These are phyloP conservation scores for Aspergillus sp. DNA, from an alignment of 2,329 filamentous ascomycete species.

Conservation along the genomic window DNA sequence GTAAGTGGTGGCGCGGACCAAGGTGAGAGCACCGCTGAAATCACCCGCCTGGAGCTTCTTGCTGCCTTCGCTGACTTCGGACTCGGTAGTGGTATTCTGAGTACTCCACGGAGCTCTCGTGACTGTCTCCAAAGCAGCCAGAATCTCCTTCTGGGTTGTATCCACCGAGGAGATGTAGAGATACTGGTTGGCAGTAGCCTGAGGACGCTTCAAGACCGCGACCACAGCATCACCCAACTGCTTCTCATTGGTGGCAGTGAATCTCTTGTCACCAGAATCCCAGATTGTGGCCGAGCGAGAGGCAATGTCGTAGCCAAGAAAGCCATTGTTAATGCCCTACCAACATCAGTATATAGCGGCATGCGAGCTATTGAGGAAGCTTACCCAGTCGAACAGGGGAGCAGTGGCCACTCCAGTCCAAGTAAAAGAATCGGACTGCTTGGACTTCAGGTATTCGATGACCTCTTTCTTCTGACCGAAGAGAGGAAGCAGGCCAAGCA, in stretches of 20 bases:
- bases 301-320: slow-evolving; percentile 53
- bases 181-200: slow-evolving; percentile 58
- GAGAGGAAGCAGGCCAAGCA: slow-evolving; percentile 24
- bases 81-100: slow-evolving; percentile 33
- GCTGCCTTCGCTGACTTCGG: slow-evolving; percentile 18
- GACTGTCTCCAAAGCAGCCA: slow-evolving; percentile 53
- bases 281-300: slow-evolving; percentile 54
- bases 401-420: slow-evolving; percentile 63
- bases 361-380: background rate
- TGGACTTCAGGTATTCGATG: slow-evolving; percentile 54
- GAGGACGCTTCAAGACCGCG: slow-evolving; percentile 50
- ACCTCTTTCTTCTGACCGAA: slow-evolving; percentile 27
- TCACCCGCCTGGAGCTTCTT: slow-evolving; percentile 23
- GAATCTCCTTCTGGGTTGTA: slow-evolving; percentile 58
- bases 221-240: slow-evolving; percentile 55
- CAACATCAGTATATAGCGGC: background rate
- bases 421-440: slow-evolving; percentile 48
- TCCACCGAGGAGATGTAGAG: slow-evolving; percentile 59
- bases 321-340: slow-evolving; percentile 49
- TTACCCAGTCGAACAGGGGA: slow-evolving; percentile 60
- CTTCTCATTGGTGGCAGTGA: slow-evolving; percentile 52
- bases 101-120: slow-evolving; percentile 55
- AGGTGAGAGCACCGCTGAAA: slow-evolving; percentile 22
- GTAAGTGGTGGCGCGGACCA: slow-evolving; percentile 24
- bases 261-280: slow-evolving; percentile 56